These are phyloP conservation scores for Diphasiastrum complanatum DNA, from an alignment of 83 land plant genomes.

Conservation along the genomic window DNA sequence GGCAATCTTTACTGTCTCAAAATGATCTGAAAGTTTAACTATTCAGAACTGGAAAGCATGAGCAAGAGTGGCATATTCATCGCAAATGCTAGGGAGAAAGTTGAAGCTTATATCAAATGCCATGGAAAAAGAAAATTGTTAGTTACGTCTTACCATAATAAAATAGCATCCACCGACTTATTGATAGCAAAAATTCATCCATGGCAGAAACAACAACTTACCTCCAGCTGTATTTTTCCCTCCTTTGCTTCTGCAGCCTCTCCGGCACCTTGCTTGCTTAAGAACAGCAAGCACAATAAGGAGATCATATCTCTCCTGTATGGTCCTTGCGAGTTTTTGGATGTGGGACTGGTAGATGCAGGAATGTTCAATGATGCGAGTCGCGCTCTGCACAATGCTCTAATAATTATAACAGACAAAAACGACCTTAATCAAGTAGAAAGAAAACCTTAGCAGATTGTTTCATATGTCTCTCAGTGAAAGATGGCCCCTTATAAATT, in stretches of 20 bases:
- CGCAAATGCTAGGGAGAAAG: too few species aligned
- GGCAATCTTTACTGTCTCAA: too few species aligned
- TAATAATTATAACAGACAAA: not conserved
- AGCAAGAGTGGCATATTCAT: too few species aligned
- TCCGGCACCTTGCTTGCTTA: slow-evolving; percentile 43
- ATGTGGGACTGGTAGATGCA: slow-evolving; percentile 13
- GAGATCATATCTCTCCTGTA: slow-evolving; percentile 18
- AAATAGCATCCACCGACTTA: not conserved
- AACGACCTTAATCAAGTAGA: not conserved
- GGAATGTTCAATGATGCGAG: slow-evolving; percentile 28
- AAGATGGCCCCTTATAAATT: too few species aligned
- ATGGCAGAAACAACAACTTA: not conserved
- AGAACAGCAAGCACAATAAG: slow-evolving; percentile 31
- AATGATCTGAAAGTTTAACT: too few species aligned
- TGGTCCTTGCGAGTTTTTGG: slow-evolving; percentile 18
- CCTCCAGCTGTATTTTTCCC: slow-evolving; percentile 16
- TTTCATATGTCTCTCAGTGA: too few species aligned
- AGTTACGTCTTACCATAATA: not conserved
- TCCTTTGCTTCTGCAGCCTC: slow-evolving; percentile 33
- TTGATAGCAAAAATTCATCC: not conserved
- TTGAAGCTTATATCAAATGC: too few species aligned
- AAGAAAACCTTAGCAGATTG: too few species aligned
- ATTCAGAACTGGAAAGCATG: too few species aligned
- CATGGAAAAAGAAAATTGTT: not conserved
- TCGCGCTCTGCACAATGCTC: slow-evolving; percentile 25